phyloP scores from a whole-genome alignment of 2,329 filamentous ascomycete species.

The Pseudogymnoascus sp. region DNA sequence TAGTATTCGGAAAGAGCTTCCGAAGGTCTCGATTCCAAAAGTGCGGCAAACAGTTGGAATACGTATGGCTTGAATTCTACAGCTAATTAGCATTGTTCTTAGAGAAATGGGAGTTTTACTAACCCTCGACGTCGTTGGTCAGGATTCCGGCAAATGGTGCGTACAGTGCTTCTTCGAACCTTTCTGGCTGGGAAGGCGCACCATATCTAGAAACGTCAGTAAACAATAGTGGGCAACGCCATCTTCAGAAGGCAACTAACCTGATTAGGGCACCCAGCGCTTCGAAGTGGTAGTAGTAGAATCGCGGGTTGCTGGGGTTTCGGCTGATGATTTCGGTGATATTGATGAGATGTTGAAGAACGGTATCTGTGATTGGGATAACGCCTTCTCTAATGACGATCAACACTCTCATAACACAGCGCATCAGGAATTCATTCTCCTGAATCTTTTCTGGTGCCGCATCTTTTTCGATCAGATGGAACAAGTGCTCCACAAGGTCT shows the following conservation, averaged over 20 bases:
- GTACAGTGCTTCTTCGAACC: conserved; percentile 76
- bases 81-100: conserved; percentile 26
- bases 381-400: conserved; percentile 87
- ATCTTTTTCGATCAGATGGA: conserved; percentile 83
- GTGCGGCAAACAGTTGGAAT: conserved; percentile 87
- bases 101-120: conserved; percentile 6
- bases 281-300: conserved; percentile 99
- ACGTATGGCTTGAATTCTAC: conserved; percentile 91
- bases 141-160: conserved; percentile 75
- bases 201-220: conserved; percentile 43
- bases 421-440: conserved; percentile 98
- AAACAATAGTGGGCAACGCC: neutral
- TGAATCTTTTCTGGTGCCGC: conserved; percentile 84
- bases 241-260: conserved; percentile 29
- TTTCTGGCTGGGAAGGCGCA: conserved; percentile 59
- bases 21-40: conserved; percentile 78
- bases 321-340: conserved; percentile 89
- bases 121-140: conserved; percentile 72
- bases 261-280: conserved; percentile 82
- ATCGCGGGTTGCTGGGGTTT: conserved; percentile 94
- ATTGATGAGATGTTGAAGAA: conserved; percentile 76
- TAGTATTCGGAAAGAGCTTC: conserved; percentile 76
- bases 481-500: conserved; percentile 81
- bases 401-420: conserved; percentile 94
- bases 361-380: conserved; percentile 62